Evolutionary conservation across 2,329 filamentous ascomycete genomes (phyloP).

Genomic region (Xylaria sp.): DNA sequence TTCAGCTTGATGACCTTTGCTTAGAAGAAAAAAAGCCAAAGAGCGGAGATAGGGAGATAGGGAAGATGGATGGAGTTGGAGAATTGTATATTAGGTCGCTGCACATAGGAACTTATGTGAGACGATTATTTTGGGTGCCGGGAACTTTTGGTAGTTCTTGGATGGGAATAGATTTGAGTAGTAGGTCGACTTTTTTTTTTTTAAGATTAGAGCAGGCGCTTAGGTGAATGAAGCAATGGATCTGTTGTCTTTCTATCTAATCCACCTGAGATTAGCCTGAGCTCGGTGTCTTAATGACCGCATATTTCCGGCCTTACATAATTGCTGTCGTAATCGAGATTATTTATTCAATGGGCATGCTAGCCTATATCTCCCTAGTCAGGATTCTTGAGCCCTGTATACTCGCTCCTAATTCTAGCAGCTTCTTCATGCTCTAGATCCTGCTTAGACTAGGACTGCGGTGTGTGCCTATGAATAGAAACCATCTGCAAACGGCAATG

Average conservation of each 20-base stretch:
- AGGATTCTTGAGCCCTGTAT: too few species aligned
- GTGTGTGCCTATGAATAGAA: conserved; percentile 9
- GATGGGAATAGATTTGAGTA: conserved; percentile 23
- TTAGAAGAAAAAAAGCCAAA: neutral
- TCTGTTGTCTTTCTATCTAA: conserved; percentile 13
- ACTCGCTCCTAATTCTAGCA: neutral
- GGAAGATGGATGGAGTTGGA: neutral
- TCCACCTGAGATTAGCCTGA: neutral
- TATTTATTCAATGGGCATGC: neutral
- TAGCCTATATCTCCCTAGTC: neutral
- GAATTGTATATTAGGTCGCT: conserved; percentile 23
- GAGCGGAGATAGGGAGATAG: neutral
- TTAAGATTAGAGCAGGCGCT: conserved; percentile 34
- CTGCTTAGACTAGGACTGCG: neutral
- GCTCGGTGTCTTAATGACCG: neutral
- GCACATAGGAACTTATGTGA: conserved; percentile 33
- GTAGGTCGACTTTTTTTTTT: conserved; percentile 23
- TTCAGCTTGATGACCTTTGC: conserved; percentile 48
- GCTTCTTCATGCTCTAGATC: neutral
- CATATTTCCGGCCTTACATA: neutral
- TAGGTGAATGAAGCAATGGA: conserved; percentile 33
- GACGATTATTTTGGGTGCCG: conserved; percentile 17
- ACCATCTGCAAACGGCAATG: neutral
- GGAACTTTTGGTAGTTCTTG: conserved; percentile 9
- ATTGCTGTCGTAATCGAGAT: neutral